Percentiles rank a stretch among this genome's conserved stretches.
Evolutionary conservation across 345 rosid genomes (phyloP).

Genomic region (Salix udensis): DNA sequence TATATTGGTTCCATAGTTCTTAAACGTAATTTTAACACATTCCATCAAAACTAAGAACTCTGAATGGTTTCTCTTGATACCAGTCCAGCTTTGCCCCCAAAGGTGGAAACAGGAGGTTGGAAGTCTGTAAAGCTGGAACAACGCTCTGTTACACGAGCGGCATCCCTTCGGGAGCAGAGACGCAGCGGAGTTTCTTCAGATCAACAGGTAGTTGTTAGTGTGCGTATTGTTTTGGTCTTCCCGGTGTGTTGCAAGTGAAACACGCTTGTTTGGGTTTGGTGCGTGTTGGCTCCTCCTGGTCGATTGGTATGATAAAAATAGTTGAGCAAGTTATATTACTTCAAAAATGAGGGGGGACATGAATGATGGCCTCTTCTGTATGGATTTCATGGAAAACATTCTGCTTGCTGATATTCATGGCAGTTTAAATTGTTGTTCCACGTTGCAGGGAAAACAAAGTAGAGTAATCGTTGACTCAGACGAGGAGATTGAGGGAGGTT

Average conservation of each 20-base stretch:
- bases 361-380: not conserved
- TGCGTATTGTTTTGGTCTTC: not conserved
- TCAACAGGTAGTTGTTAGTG: constrained; percentile 33
- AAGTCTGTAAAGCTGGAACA: constrained; percentile 48
- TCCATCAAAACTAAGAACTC: not conserved
- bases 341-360: not conserved
- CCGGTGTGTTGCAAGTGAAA: not conserved
- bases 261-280: not conserved
- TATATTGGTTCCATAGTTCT: not conserved
- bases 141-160: constrained; percentile 17
- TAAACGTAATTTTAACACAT: not conserved
- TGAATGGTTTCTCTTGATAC: constrained; percentile 10
- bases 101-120: constrained; percentile 58
- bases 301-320: not conserved
- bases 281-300: not conserved
- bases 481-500: constrained; percentile 72
- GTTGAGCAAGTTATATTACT: not conserved
- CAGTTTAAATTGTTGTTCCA: constrained; percentile 2
- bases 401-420: not conserved
- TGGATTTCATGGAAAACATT: constrained; percentile 6
- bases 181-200: constrained; percentile 32
- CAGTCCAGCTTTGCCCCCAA: constrained; percentile 43
- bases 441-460: constrained; percentile 44
- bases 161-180: constrained; percentile 19
- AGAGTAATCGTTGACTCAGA: constrained; percentile 57